A percentile compares a stretch with the other conserved stretches of the same genome.
Evolutionary conservation across 192 early-diverging fungal species (phyloP).

Genomic region (Coemansia sp.): DNA sequence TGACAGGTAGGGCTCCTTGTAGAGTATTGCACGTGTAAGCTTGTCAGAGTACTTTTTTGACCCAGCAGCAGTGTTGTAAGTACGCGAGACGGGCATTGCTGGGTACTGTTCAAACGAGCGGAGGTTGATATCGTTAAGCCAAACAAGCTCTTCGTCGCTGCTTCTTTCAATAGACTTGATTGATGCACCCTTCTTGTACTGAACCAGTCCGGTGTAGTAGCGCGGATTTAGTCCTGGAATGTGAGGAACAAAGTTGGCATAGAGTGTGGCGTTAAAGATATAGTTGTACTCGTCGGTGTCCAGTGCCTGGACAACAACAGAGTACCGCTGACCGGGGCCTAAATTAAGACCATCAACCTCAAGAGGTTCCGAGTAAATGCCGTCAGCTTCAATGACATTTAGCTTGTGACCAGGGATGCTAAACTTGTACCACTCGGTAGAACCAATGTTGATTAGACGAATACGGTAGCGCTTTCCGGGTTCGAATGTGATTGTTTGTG

Average conservation of each 20-base stretch:
- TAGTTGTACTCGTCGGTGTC: slow-evolving; percentile 61
- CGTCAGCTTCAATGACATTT: slow-evolving; percentile 77
- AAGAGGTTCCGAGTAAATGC: slow-evolving; percentile 57
- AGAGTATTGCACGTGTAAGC: slow-evolving; percentile 68
- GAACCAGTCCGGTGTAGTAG: slow-evolving; percentile 54
- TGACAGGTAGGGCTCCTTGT: slow-evolving; percentile 59
- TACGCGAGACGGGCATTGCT: slow-evolving; percentile 45
- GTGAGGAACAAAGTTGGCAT: slow-evolving; percentile 50
- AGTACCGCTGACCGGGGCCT: slow-evolving; percentile 71
- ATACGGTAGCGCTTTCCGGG: slow-evolving; percentile 76
- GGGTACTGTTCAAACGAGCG: slow-evolving; percentile 49
- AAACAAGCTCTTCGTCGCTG: slow-evolving; percentile 14
- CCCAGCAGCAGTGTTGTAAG: slow-evolving; percentile 46
- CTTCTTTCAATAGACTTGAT: slow-evolving; percentile 36
- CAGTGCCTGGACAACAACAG: slow-evolving; percentile 70
- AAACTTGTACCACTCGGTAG: slow-evolving; percentile 66
- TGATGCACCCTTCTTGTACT: slow-evolving; percentile 58
- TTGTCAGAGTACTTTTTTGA: slow-evolving; percentile 60
- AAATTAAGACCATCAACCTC: slow-evolving; percentile 57
- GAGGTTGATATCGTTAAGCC: slow-evolving; percentile 51
- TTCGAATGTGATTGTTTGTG: slow-evolving; percentile 56
- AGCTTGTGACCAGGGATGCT: slow-evolving; percentile 72
- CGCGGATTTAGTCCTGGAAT: slow-evolving; percentile 47
- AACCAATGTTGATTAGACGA: slow-evolving; percentile 71
- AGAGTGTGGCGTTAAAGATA: slow-evolving; percentile 57